These are phyloP conservation scores for Colletotrichum incanum DNA, from an alignment of 2,329 filamentous ascomycete species.

Conservation along the genomic window DNA sequence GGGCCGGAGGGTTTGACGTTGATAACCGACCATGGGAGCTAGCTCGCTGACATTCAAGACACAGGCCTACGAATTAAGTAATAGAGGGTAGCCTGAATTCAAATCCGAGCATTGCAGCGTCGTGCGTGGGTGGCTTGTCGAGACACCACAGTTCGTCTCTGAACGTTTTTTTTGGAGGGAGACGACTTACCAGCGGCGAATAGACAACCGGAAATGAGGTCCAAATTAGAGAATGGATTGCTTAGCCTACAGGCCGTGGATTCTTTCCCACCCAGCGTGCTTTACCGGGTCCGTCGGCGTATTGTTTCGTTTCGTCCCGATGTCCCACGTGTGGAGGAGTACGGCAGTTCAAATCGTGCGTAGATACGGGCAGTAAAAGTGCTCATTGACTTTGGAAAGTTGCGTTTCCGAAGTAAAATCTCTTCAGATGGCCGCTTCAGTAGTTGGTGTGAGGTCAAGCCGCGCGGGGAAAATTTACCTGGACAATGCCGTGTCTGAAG, in stretches of 20 bases:
- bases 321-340: conserved; percentile 31
- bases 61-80: background rate
- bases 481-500: conserved; percentile 17
- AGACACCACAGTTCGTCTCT: conserved; percentile 19
- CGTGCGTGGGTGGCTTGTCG: conserved; percentile 9
- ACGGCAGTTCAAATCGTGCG: conserved; percentile 25
- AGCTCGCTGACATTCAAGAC: conserved; percentile 24
- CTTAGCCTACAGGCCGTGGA: conserved; percentile 8
- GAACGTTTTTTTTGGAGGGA: conserved; percentile 17
- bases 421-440: background rate
- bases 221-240: conserved; percentile 4
- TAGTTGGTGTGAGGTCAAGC: conserved; percentile 14
- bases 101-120: conserved; percentile 7
- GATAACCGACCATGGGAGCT: conserved; percentile 24
- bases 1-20: conserved; percentile 39
- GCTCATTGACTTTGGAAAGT: conserved; percentile 16
- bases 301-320: conserved; percentile 42
- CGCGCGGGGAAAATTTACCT: conserved; percentile 2
- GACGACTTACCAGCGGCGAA: conserved; percentile 23
- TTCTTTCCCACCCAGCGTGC: conserved; percentile 2
- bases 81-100: background rate
- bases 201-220: conserved; percentile 18
- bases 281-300: conserved; percentile 16
- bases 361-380: conserved; percentile 7
- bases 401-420: background rate